Evolutionary conservation across 192 early-diverging fungal genomes (phyloP).

Genomic region (Coemansia sp.): DNA sequence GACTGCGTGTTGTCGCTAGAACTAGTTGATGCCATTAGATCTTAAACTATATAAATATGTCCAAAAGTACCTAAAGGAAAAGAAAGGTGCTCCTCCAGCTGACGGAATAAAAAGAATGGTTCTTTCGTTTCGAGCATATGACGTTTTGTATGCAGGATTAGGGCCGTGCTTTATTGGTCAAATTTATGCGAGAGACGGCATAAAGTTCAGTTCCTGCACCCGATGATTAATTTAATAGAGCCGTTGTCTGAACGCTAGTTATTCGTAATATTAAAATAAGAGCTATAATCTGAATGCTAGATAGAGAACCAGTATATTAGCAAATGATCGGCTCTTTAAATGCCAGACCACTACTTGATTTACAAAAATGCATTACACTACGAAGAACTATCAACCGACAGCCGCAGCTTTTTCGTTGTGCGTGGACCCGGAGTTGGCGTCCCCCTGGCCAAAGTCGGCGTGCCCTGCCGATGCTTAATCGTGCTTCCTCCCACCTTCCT

Average conservation of each 20-base stretch:
- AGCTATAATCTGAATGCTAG: too few species aligned
- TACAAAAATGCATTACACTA: not conserved
- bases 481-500: constrained; percentile 36
- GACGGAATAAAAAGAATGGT: not conserved
- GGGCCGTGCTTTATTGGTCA: not conserved
- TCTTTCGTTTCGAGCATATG: not conserved
- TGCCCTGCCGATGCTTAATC: constrained; percentile 39
- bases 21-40: not conserved
- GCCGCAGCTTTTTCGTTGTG: constrained; percentile 40
- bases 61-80: not conserved
- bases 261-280: too few species aligned
- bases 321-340: too few species aligned
- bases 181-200: constrained; percentile 6
- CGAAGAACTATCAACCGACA: constrained; percentile 31
- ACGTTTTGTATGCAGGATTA: constrained; percentile 7
- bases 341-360: too few species aligned
- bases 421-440: constrained; percentile 29
- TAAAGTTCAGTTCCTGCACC: too few species aligned
- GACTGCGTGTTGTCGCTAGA: constrained; percentile 1
- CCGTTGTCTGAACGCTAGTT: too few species aligned
- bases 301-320: too few species aligned
- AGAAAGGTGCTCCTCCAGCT: not conserved
- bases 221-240: too few species aligned
- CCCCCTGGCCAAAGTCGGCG: constrained; percentile 23
- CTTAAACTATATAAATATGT: not conserved